phyloP scores from a whole-genome alignment of 306 rosid species.

The Sindora glabra region DNA sequence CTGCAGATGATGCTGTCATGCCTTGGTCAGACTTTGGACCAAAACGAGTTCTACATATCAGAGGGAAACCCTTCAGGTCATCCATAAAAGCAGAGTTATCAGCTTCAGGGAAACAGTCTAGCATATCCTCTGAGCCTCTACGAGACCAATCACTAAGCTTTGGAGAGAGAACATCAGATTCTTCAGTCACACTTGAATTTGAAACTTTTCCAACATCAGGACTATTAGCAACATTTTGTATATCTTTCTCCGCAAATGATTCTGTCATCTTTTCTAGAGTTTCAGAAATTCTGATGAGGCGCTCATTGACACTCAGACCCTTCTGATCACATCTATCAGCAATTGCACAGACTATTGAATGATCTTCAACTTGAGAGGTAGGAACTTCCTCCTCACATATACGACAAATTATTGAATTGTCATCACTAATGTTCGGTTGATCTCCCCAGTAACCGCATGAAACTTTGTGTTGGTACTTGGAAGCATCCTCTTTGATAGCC shows the following conservation, averaged over 20 bases:
- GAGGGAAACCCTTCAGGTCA: constrained; percentile 86
- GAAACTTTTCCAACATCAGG: constrained; percentile 93
- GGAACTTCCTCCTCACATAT: constrained; percentile 98
- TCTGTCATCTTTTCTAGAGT: constrained; percentile 83
- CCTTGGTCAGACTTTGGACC: constrained; percentile 99
- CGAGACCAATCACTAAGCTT: constrained; percentile 94
- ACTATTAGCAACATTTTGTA: constrained; percentile 70
- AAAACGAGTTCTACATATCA: constrained; percentile 93
- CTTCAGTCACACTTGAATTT: constrained; percentile 90
- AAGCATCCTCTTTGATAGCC: constrained; percentile 62
- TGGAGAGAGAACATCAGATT: constrained; percentile 82
- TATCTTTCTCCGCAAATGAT: constrained; percentile 65
- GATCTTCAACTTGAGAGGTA: constrained; percentile 88
- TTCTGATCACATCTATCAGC: constrained; percentile 95
- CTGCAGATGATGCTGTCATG: constrained; percentile 96
- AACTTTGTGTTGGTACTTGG: constrained; percentile 75
- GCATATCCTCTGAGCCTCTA: constrained; percentile 98
- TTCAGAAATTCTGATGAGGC: constrained; percentile 75
- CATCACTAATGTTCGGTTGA: constrained; percentile 58
- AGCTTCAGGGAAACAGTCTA: constrained; percentile 88
- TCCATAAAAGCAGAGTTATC: constrained; percentile 81
- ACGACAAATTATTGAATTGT: constrained; percentile 89
- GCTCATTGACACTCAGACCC: constrained; percentile 90
- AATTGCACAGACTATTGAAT: constrained; percentile 84
- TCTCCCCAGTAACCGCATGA: constrained; percentile 98